Conservation (phyloP, 192 early-diverging fungal species). For the Coemansia asiatica region DNA sequence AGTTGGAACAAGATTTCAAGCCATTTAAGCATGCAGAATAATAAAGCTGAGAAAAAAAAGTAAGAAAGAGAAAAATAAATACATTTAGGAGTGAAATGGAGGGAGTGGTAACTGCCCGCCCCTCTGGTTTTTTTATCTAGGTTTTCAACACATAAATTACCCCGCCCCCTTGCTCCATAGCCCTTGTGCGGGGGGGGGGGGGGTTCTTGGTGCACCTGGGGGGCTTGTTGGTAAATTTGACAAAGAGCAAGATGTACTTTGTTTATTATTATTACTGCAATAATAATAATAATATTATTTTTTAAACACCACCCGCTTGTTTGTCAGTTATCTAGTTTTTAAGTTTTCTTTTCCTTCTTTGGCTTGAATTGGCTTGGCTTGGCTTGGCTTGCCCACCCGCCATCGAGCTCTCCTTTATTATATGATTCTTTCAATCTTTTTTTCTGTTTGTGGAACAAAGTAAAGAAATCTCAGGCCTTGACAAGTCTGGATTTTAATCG, state of each 20-base stretch:
- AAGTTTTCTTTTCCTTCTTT: constrained; percentile 1
- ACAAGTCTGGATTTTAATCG: not conserved
- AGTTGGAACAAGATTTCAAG: constrained; percentile 1
- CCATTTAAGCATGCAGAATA: not conserved
- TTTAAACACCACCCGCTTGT: constrained; percentile 11
- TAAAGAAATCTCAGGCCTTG: too few species aligned
- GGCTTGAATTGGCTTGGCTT: too few species aligned
- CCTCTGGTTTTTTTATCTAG: not conserved
- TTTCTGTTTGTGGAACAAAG: not conserved
- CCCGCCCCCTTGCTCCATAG: not conserved
- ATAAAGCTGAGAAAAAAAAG: not conserved
- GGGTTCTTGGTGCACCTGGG: not conserved
- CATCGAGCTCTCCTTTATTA: too few species aligned
- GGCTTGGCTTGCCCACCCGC: too few species aligned
- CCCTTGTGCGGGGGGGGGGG: not conserved
- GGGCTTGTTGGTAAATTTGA: not conserved
- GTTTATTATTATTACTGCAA: constrained; percentile 2
- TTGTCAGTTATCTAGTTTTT: not conserved
- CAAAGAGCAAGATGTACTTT: not conserved
- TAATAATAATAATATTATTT: constrained; percentile 1
- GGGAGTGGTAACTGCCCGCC: not conserved
- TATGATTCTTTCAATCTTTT: too few species aligned
- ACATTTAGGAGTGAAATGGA: not conserved
- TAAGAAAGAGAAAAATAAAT: not conserved
- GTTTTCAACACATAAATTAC: not conserved